Percentiles rank a stretch among this genome's conserved stretches.
Conservation (phyloP, 305 asterid species). For the Andrographis paniculata region DNA sequence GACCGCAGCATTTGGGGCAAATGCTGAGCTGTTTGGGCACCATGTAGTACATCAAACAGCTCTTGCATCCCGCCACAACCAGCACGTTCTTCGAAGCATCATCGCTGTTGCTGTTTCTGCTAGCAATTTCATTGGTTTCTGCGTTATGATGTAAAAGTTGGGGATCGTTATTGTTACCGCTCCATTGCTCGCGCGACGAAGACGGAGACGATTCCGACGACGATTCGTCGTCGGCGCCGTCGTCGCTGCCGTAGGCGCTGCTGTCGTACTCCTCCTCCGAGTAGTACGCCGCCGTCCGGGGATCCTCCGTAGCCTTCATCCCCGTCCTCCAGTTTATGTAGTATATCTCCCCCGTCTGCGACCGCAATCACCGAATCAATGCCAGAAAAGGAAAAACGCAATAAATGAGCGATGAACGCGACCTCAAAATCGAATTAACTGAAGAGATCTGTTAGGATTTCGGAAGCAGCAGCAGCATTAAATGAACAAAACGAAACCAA, state of each 20-base stretch:
- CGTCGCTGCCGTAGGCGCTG: not conserved
- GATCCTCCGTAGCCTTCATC: conserved; percentile 46
- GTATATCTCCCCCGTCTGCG: conserved; percentile 47
- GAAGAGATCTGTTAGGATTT: conserved; percentile 35
- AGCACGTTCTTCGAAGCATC: conserved; percentile 22
- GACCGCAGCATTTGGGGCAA: conserved; percentile 83
- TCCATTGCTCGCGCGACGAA: conserved; percentile 33
- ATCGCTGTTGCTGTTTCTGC: not conserved
- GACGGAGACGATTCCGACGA: conserved; percentile 31
- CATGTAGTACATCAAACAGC: conserved; percentile 91
- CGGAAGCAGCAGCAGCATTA: conserved; percentile 29
- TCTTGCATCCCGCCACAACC: conserved; percentile 85
- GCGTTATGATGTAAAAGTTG: too few relatives aligned
- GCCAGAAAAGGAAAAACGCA: not conserved
- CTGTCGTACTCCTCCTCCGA: conserved; percentile 8
- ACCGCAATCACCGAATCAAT: not conserved
- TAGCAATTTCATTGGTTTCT: too few relatives aligned
- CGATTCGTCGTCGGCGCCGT: not conserved
- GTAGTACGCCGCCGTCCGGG: conserved; percentile 28
- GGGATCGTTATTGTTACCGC: conserved; percentile 16
- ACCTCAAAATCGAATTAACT: conserved; percentile 15
- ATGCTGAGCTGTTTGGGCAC: conserved; percentile 62
- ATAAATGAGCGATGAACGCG: conserved; percentile 24
- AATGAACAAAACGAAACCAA: conserved; percentile 18
- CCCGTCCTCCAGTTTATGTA: conserved; percentile 65